phyloP scores from a whole-genome alignment of 2,329 filamentous ascomycete genomes.

The Colletotrichum filicis region DNA sequence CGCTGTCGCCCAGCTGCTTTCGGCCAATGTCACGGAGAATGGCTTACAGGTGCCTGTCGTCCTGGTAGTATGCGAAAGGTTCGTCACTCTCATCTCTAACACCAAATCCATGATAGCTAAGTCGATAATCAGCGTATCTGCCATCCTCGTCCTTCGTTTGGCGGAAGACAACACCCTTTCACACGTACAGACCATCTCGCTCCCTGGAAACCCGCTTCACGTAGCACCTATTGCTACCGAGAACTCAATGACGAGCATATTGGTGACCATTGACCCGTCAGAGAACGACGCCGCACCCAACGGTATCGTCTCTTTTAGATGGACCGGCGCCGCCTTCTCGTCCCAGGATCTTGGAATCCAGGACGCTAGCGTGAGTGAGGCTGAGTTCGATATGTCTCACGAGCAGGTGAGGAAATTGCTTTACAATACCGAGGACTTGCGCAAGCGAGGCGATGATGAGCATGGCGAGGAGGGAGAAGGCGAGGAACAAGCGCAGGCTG shows the following conservation, averaged over 20 bases:
- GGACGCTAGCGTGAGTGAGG: slow-evolving; percentile 20
- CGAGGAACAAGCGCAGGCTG: slow-evolving; percentile 38
- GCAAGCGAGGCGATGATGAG: slow-evolving; percentile 51
- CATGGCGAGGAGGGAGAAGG: slow-evolving; percentile 39
- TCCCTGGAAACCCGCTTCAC: slow-evolving; percentile 75
- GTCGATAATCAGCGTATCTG: slow-evolving; percentile 59
- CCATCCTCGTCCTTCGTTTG: slow-evolving; percentile 74
- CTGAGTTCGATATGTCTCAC: slow-evolving; percentile 47
- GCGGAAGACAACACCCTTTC: slow-evolving; percentile 58
- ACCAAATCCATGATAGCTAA: slow-evolving; percentile 35
- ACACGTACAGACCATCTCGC: slow-evolving; percentile 59
- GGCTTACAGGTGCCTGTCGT: slow-evolving; percentile 39
- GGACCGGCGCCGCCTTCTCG: slow-evolving; percentile 35
- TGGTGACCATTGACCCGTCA: slow-evolving; percentile 53
- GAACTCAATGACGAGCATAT: slow-evolving; percentile 42
- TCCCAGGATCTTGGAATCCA: slow-evolving; percentile 24
- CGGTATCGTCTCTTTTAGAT: slow-evolving; percentile 38
- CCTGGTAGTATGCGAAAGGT: slow-evolving; percentile 57
- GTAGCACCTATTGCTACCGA: slow-evolving; percentile 45
- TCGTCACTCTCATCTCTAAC: slow-evolving; percentile 42
- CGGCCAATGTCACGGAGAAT: slow-evolving; percentile 39
- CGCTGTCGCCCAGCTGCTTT: slow-evolving; percentile 58
- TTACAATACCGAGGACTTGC: slow-evolving; percentile 58
- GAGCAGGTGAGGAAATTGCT: slow-evolving; percentile 55
- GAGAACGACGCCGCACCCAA: slow-evolving; percentile 36